Conservation (phyloP, 2,329 filamentous ascomycete genomes). For the Sclerotinia glacialis region DNA sequence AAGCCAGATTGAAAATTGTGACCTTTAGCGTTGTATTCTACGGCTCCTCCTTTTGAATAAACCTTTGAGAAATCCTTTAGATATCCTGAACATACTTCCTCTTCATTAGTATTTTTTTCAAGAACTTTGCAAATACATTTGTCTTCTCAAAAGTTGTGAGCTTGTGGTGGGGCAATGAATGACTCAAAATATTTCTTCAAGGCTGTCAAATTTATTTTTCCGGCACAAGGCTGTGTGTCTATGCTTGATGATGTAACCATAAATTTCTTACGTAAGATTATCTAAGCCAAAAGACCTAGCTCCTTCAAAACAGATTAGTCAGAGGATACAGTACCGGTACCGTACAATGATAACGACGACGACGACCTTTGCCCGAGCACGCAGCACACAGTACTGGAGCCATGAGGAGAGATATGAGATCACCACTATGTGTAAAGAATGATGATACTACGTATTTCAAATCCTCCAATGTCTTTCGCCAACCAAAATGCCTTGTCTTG, state of each 20-base stretch:
- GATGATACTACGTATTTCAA: background rate
- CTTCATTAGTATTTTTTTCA: slow-evolving; percentile 3
- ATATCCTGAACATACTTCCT: slow-evolving; percentile 32
- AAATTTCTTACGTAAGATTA: too few species aligned
- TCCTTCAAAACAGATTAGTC: background rate
- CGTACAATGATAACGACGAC: background rate
- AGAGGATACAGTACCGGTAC: background rate
- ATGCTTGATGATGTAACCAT: slow-evolving; percentile 3
- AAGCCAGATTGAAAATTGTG: slow-evolving; percentile 29
- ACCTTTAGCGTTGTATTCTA: slow-evolving; percentile 32
- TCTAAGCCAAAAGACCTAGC: background rate
- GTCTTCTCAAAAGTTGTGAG: slow-evolving; percentile 1
- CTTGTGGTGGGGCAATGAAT: slow-evolving; percentile 10
- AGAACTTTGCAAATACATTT: slow-evolving; percentile 13
- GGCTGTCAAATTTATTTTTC: slow-evolving; percentile 4
- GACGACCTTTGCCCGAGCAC: background rate
- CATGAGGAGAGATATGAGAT: background rate
- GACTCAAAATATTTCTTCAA: slow-evolving; percentile 16
- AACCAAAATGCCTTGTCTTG: background rate
- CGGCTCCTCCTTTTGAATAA: slow-evolving; percentile 36
- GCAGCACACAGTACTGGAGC: background rate
- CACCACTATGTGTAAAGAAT: background rate
- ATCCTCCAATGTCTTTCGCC: background rate
- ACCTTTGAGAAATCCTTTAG: slow-evolving; percentile 25
- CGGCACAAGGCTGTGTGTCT: background rate